Evolutionary conservation across 139 green algal genomes (phyloP).

Genomic region (Microglena sp.): DNA sequence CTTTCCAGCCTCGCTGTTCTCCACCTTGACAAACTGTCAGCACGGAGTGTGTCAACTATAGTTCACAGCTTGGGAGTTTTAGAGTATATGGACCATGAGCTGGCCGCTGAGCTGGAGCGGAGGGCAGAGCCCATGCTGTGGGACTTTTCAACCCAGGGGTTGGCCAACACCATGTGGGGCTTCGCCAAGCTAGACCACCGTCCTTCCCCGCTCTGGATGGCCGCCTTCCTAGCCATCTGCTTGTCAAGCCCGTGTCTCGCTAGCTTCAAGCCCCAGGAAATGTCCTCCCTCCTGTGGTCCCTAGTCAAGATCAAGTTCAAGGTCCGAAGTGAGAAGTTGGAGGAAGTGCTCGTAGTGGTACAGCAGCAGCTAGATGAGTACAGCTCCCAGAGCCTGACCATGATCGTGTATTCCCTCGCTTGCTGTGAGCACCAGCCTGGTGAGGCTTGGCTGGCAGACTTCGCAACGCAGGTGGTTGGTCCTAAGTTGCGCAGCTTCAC

Average conservation of each 20-base stretch:
- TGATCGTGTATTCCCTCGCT: conserved; percentile 9
- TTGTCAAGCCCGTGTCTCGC: background rate
- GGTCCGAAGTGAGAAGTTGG: background rate
- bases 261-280: conserved; percentile 4
- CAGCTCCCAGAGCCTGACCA: conserved; percentile 6
- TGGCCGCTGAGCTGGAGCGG: conserved; percentile 1
- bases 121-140: background rate
- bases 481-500: conserved; percentile 14
- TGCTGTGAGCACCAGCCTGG: background rate
- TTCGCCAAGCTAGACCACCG: conserved; percentile 7
- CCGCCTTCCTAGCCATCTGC: background rate
- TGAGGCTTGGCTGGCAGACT: background rate
- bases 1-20: no score
- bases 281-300: conserved; percentile 6
- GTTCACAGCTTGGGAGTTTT: conserved; percentile 1
- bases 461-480: conserved; percentile 5
- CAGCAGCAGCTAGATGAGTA: background rate
- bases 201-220: conserved; percentile 6
- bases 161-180: conserved; percentile 20
- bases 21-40: no score
- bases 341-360: background rate
- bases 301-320: conserved; percentile 6
- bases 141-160: conserved; percentile 17
- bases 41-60: background rate
- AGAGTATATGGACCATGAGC: conserved; percentile 5